These are phyloP conservation scores for Magnolia officinalis DNA, from an alignment of 164 flowering plant genomes.

Conservation along the genomic window DNA sequence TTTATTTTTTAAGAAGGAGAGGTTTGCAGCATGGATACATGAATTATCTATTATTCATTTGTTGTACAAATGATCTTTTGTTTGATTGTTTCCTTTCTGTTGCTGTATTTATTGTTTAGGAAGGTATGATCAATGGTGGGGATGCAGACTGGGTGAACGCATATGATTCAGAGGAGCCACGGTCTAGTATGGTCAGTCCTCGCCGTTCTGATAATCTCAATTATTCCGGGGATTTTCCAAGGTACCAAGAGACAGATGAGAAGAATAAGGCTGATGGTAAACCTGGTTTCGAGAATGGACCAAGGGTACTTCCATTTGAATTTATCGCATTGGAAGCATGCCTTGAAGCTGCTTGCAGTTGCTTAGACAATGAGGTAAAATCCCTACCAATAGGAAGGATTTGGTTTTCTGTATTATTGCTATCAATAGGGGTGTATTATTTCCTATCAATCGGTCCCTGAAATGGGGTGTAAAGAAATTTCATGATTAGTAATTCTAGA, in stretches of 20 bases:
- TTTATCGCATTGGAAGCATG: conserved; percentile 95
- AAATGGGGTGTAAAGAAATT: too few relatives aligned
- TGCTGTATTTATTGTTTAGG: conserved; percentile 29
- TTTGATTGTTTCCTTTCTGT: not conserved
- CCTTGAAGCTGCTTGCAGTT: conserved; percentile 91
- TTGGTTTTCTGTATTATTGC: too few relatives aligned
- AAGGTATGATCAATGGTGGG: conserved; percentile 32
- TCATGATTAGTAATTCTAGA: too few relatives aligned
- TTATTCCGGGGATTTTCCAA: conserved; percentile 29
- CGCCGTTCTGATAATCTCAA: conserved; percentile 5
- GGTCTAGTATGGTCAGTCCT: conserved; percentile 37
- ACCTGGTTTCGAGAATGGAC: conserved; percentile 49
- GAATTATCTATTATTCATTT: not conserved
- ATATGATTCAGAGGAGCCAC: conserved; percentile 46
- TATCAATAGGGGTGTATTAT: too few relatives aligned
- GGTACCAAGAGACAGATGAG: conserved; percentile 25
- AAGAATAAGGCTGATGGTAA: conserved; percentile 41
- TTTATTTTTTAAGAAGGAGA: too few relatives aligned
- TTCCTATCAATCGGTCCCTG: too few relatives aligned
- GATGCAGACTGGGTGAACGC: conserved; percentile 50
- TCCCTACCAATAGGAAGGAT: too few relatives aligned
- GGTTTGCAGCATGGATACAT: not conserved
- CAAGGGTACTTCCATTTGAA: conserved; percentile 84
- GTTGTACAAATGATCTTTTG: not conserved
- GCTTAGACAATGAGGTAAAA: conserved; percentile 79